Conservation (phyloP, 495 filamentous ascomycete genomes). For the Daldinia childiae region DNA sequence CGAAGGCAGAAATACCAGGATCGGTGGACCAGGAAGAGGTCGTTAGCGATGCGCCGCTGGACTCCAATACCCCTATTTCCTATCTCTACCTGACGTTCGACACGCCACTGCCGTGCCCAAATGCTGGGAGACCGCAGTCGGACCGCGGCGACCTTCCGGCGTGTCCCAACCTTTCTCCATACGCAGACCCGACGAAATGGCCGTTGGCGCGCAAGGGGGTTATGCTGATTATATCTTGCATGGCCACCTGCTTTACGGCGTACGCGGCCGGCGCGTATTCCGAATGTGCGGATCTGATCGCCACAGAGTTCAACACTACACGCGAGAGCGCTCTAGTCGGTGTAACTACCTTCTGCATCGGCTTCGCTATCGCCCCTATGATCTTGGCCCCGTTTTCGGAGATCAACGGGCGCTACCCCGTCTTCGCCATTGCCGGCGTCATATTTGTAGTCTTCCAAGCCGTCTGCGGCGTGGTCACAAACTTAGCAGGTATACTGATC, state of each 20-base stretch:
- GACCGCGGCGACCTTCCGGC: constrained; percentile 56
- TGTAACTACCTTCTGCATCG: constrained; percentile 82
- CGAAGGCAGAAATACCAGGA: not conserved
- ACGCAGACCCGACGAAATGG: constrained; percentile 80
- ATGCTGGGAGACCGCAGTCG: constrained; percentile 35
- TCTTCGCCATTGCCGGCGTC: constrained; percentile 78
- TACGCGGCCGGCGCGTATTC: constrained; percentile 86
- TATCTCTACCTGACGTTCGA: constrained; percentile 79
- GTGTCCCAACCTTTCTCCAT: constrained; percentile 72
- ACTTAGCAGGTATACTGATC: constrained; percentile 76
- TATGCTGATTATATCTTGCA: constrained; percentile 78
- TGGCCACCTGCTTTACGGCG: constrained; percentile 79
- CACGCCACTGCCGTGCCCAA: constrained; percentile 70
- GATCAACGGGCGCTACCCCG: constrained; percentile 82
- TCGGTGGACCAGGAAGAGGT: constrained; percentile 1
- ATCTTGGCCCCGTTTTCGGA: constrained; percentile 90
- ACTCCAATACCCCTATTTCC: constrained; percentile 57
- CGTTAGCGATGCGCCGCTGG: not conserved
- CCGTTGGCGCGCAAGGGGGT: constrained; percentile 71
- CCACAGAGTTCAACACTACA: constrained; percentile 68
- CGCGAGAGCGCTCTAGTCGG: constrained; percentile 74
- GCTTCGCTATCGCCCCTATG: constrained; percentile 90
- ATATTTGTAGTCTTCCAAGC: constrained; percentile 74
- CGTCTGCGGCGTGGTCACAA: constrained; percentile 77
- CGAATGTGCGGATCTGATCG: constrained; percentile 70